phyloP scores from a whole-genome alignment of 164 flowering plant genomes.

The Magnolia sinica region DNA sequence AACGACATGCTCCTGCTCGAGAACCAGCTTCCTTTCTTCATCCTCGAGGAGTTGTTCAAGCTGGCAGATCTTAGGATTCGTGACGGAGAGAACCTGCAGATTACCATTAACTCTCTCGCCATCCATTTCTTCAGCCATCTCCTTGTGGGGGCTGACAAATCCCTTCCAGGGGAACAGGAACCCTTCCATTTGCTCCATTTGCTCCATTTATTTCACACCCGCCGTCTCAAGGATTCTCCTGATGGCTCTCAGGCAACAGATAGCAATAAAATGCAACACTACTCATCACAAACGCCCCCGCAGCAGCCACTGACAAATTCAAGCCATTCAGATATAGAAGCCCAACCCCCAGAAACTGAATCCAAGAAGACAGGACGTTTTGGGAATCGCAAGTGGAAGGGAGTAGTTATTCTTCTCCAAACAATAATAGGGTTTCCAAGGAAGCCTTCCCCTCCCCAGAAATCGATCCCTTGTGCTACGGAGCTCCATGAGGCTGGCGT shows the following conservation, averaged over 20 bases:
- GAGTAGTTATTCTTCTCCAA: no score
- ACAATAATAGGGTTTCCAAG: not conserved
- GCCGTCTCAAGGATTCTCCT: not conserved
- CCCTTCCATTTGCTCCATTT: not conserved
- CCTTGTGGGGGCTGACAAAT: no score
- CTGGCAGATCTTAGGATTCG: not conserved
- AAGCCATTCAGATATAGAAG: not conserved
- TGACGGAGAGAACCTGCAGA: not conserved
- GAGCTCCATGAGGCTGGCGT: not conserved
- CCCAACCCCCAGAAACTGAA: not conserved
- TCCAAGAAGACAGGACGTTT: slow-evolving; percentile 31
- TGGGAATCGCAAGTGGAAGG: slow-evolving; percentile 53
- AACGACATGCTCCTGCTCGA: not conserved
- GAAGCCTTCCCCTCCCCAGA: not conserved
- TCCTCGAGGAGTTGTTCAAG: not conserved
- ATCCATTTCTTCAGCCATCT: not conserved
- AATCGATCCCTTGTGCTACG: not conserved
- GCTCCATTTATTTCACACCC: not conserved
- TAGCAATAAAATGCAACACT: not conserved
- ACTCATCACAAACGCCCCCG: not conserved
- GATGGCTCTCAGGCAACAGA: not conserved
- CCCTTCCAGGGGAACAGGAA: slow-evolving; percentile 4
- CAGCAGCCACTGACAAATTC: not conserved
- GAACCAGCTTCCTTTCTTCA: slow-evolving; percentile 5
- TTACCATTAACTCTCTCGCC: not conserved